Evolutionary conservation across 768 basidiomycete genomes (phyloP).

Genomic region (Lactarius sanguifluus): DNA sequence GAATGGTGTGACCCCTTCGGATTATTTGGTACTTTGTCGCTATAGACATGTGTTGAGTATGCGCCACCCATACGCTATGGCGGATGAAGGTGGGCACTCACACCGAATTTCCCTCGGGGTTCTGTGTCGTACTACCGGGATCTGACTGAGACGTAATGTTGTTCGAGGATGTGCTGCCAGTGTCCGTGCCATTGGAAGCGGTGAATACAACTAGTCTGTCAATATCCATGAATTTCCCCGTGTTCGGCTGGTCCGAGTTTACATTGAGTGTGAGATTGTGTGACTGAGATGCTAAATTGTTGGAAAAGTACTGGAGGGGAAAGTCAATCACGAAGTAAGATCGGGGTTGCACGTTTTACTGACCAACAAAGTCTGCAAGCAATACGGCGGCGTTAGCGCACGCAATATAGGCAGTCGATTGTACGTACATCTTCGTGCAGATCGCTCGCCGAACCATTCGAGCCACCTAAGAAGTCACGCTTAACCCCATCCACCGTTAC

Average conservation of each 20-base stretch:
- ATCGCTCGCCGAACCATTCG: constrained; percentile 37
- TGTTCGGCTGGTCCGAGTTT: constrained; percentile 27
- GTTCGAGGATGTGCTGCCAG: not conserved
- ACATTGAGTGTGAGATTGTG: constrained; percentile 44
- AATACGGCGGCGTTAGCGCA: not conserved
- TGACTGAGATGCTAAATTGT: constrained; percentile 39
- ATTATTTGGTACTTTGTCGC: not conserved
- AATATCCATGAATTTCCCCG: constrained; percentile 19
- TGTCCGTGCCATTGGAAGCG: constrained; percentile 3
- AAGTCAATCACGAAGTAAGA: constrained; percentile 3
- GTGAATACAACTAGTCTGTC: constrained; percentile 20
- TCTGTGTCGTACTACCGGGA: not conserved
- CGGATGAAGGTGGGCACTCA: constrained; percentile 2
- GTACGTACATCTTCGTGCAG: constrained; percentile 38
- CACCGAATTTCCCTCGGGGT: not conserved
- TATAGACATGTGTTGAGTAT: not conserved
- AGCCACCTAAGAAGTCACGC: constrained; percentile 39
- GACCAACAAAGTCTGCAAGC: constrained; percentile 33
- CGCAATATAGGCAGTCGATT: not conserved
- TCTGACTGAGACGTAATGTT: not conserved
- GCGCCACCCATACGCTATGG: not conserved
- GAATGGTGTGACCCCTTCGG: not conserved
- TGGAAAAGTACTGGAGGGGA: constrained; percentile 41
- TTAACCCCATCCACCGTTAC: constrained; percentile 46
- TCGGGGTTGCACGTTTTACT: constrained; percentile 14